phyloP scores from a whole-genome alignment of 805 yeast genomes.

The Candida odintsovae region DNA sequence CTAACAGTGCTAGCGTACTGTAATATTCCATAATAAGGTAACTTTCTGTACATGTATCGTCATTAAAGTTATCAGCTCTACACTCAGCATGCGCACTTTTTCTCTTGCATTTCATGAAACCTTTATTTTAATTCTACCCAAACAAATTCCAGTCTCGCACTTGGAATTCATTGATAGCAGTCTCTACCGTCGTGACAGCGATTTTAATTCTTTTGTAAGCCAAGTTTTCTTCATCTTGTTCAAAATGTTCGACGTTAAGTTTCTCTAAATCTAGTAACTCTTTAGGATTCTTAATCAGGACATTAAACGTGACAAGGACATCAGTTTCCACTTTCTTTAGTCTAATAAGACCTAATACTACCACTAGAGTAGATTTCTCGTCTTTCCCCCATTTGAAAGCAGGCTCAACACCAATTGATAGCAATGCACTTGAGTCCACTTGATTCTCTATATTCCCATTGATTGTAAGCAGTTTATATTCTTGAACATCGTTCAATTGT shows the following conservation, averaged over 20 bases:
- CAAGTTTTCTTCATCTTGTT: constrained; percentile 6
- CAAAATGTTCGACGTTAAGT: constrained; percentile 1
- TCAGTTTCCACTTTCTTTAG: constrained; percentile 50
- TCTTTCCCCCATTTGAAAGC: constrained; percentile 49
- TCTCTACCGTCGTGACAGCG: constrained; percentile 22
- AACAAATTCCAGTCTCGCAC: constrained; percentile 46
- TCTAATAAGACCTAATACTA: constrained; percentile 55
- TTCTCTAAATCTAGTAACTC: constrained; percentile 23
- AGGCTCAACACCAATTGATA: constrained; percentile 31
- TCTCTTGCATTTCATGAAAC: not conserved
- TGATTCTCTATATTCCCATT: constrained; percentile 11
- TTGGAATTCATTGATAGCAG: constrained; percentile 25
- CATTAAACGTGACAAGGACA: constrained; percentile 51
- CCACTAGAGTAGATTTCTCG: constrained; percentile 35
- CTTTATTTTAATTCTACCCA: constrained; percentile 16
- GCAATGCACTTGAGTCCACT: constrained; percentile 18
- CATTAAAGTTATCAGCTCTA: no score
- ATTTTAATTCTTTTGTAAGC: constrained; percentile 26
- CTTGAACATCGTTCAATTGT: constrained; percentile 33
- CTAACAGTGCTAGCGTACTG: no score
- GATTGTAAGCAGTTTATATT: constrained; percentile 28
- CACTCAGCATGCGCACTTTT: not conserved
- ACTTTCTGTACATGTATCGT: no score
- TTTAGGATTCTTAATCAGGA: constrained; percentile 38
- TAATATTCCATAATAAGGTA: no score